Evolutionary conservation across 352 stramenopile genomes (phyloP), one percentile per base, ranked within the genome.

Genomic region (Phytopythium delawarense): DNA sequence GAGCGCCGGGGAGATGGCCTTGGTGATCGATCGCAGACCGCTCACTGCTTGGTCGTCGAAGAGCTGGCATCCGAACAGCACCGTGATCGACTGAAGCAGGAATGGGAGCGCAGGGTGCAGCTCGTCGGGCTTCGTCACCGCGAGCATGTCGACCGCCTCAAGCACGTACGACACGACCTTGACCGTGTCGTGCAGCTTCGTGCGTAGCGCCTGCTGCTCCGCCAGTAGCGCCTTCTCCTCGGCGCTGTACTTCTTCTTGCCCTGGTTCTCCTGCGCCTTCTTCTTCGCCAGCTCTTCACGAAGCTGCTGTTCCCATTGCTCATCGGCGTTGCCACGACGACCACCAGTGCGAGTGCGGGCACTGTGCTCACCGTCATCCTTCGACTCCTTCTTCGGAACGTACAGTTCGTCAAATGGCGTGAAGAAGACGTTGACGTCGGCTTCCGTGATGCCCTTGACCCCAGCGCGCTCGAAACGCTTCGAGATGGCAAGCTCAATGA

Each of bases 261-360:
- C 70, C 64, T 74, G 75, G 18, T 69, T 69, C 30, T 74, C 57
- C 32, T 76, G 65, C 15, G 65, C 70, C 32, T 71, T 73, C 69
- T 91, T 92, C 40, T 70, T 69, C 44, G 87, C 82, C 3, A 94
- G 69, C 67, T 96, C 87, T 58, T 93, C 81, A 16, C 87, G 87
- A 61, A 92, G 62, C 53, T 94, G 80, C 55, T 91, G 81, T 35
- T 96, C 87, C 85, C 86, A 96, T 48, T 88, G 79, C 40, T 94
- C 86, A 21, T 96, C 87, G 40, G 92, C 83, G 42, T 87, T 94
- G 54, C 81, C 83, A 15, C 69, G 76, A 48, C 69, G 75, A 25
- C 77, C 68, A 51, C 76, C 70, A 37, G 72, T 71, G 18, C 73
- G 67, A 13, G 34, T 63, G 11, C 44, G 68, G 5, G 21, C 57